Evolutionary conservation across 306 rosid species (phyloP), one percentile per base, ranked within the genome.

Genomic region (Corylus avellana): DNA sequence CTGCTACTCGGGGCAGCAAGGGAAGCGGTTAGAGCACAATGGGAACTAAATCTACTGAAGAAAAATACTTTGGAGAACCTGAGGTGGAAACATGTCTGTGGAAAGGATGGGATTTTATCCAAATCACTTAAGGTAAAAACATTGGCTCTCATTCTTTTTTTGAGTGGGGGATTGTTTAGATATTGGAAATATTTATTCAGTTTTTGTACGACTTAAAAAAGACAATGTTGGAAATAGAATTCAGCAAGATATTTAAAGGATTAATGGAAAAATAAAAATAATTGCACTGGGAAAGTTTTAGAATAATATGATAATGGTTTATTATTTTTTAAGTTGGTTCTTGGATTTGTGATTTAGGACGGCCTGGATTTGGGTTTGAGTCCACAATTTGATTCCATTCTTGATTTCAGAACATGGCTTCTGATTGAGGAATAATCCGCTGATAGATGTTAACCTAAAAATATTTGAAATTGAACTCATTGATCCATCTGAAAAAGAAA

Each of bases 1-100:
- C 84, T 96, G 70, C 85, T 96, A 88, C 97, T 96, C 86, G 99
- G 99, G 59, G 99, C 99, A 27, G 96, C 99, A 20, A 90, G 98
- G 85, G 99, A 93, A 84, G 99, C 99, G 4, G 98, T 96, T 47
- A 89, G 89, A 87, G 97, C 99, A n/a, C 94, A 88, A 69, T 96
- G 99, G 99, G 98, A 96, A 78, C 89, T 95, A 75, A 88, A 90
- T 86, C 86, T 95, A 78, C 92, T 89, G 72, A 95, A 84, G 90
- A 95, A 91, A 44, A 90, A 93, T 82, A 90, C 93, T 61, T 63
- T 58, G 27, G 91, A 87, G 83, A 96, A 93, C 89, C 87, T 96
- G 72, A 83, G 87, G 80, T 96, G 98, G 98, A 91, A 86, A 83
- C 87, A 78, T 84, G 91, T 87, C 5, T 93, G 99, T 68, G 98